These are phyloP conservation scores for Hordeum marinum DNA, from an alignment of 176 grass and related monocot species.

Conservation along the genomic window DNA sequence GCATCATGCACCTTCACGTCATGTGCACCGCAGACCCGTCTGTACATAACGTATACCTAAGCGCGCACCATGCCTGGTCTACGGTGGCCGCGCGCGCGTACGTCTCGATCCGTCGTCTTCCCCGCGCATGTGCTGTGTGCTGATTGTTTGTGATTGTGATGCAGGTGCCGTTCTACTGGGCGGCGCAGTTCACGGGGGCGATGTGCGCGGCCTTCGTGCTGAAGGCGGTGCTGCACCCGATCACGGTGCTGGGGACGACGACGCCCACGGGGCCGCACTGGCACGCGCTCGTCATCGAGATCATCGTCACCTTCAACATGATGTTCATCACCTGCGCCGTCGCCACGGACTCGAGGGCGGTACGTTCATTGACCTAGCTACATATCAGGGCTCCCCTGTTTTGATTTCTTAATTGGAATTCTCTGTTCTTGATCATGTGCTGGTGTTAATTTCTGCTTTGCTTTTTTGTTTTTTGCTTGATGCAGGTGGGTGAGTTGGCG, in stretches of 20 bases:
- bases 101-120: neutral
- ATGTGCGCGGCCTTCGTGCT: constrained; percentile 80
- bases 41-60: neutral
- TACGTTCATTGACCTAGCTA: constrained; percentile 4
- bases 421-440: too few species aligned
- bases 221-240: constrained; percentile 55
- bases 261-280: constrained; percentile 60
- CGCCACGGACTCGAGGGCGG: constrained; percentile 88
- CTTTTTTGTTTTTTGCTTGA: neutral
- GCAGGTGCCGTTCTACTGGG: constrained; percentile 96
- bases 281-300: constrained; percentile 76
- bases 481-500: constrained; percentile 98
- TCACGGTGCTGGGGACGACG: constrained; percentile 66
- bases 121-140: neutral
- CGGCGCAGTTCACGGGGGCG: constrained; percentile 80
- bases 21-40: neutral
- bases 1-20: neutral
- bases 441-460: neutral
- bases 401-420: too few species aligned
- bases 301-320: constrained; percentile 94
- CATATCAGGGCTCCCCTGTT: too few species aligned
- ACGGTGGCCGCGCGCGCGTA: too few species aligned
- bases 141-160: neutral
- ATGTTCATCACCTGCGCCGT: constrained; percentile 98
- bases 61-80: neutral